Evolutionary conservation across 805 yeast genomes (phyloP).

Genomic region (Yarrowia sp.): DNA sequence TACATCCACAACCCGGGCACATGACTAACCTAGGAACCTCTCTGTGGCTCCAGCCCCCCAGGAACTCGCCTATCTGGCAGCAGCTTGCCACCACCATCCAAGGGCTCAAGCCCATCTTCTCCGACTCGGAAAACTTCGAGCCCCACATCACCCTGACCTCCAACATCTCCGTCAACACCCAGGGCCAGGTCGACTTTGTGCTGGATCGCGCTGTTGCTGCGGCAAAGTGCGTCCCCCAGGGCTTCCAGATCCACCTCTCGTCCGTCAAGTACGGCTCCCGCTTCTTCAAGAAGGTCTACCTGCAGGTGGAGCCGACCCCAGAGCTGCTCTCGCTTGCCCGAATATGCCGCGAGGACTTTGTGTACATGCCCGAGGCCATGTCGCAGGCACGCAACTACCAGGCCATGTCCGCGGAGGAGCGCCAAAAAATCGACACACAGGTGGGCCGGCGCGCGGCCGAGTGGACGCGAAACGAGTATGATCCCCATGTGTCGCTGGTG

Average conservation of each 20-base stretch:
- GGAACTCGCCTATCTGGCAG: constrained; percentile 52
- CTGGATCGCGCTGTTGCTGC: constrained; percentile 62
- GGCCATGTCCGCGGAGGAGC: constrained; percentile 36
- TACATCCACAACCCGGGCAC: background rate
- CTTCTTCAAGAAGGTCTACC: constrained; percentile 54
- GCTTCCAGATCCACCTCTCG: constrained; percentile 44
- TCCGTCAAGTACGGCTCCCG: constrained; percentile 49
- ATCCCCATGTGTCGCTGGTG: constrained; percentile 71
- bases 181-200: constrained; percentile 58
- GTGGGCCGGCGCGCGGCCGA: constrained; percentile 48
- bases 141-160: constrained; percentile 79
- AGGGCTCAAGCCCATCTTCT: constrained; percentile 69
- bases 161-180: constrained; percentile 50
- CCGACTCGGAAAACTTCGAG: constrained; percentile 63
- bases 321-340: constrained; percentile 52
- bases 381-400: constrained; percentile 31
- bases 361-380: constrained; percentile 33
- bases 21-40: constrained; percentile 47
- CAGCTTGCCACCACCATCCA: constrained; percentile 57
- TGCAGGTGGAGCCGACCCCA: constrained; percentile 45
- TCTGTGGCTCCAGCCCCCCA: constrained; percentile 73
- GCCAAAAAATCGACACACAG: constrained; percentile 35
- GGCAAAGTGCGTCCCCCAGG: constrained; percentile 42
- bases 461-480: constrained; percentile 59
- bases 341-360: constrained; percentile 41